Conservation (phyloP, 2,329 filamentous ascomycete species). For the Salinomyces thailandicus region DNA sequence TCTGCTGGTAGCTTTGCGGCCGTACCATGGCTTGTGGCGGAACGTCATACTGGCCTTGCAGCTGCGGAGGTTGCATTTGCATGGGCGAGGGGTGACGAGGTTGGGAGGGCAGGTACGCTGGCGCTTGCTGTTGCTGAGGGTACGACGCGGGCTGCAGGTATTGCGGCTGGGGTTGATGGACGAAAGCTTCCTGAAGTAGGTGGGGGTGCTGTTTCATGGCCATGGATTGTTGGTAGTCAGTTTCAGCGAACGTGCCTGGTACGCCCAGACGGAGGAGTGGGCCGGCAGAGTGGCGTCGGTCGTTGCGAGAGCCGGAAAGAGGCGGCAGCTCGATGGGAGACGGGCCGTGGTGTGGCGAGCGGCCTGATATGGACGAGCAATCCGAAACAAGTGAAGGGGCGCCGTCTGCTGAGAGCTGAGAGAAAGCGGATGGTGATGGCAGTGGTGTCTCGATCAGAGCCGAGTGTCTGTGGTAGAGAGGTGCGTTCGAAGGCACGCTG, state of each 20-base stretch:
- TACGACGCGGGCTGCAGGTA: conserved; percentile 9
- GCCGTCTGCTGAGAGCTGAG: conserved; percentile 52
- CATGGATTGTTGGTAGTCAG: conserved; percentile 20
- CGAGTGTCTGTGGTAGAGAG: conserved; percentile 16
- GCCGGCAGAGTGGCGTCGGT: conserved; percentile 21
- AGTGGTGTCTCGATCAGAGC: conserved; percentile 44
- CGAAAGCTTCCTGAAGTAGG: conserved; percentile 27
- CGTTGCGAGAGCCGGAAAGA: conserved; percentile 21
- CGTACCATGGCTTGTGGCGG: conserved; percentile 2
- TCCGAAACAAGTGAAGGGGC: conserved; percentile 65
- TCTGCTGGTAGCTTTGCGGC: conserved; percentile 1
- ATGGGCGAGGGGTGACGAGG: conserved; percentile 10
- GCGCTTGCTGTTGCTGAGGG: conserved; percentile 2
- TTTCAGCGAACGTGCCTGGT: conserved; percentile 22
- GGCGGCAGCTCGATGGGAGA: conserved; percentile 37
- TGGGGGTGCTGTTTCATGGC: conserved; percentile 21
- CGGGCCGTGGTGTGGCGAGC: conserved; percentile 36
- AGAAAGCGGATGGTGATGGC: conserved; percentile 53
- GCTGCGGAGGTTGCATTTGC: conserved; percentile 1
- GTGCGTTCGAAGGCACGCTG: conserved; percentile 21
- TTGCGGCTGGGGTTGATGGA: conserved; percentile 14
- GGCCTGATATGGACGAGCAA: conserved; percentile 35
- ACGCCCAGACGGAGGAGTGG: conserved; percentile 30
- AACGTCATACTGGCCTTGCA: conserved; percentile 2
- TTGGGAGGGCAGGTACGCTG: conserved; percentile 10